These are phyloP conservation scores for Trichomonas tenax DNA, from an alignment of 208 protist genomes.

Conservation along the genomic window DNA sequence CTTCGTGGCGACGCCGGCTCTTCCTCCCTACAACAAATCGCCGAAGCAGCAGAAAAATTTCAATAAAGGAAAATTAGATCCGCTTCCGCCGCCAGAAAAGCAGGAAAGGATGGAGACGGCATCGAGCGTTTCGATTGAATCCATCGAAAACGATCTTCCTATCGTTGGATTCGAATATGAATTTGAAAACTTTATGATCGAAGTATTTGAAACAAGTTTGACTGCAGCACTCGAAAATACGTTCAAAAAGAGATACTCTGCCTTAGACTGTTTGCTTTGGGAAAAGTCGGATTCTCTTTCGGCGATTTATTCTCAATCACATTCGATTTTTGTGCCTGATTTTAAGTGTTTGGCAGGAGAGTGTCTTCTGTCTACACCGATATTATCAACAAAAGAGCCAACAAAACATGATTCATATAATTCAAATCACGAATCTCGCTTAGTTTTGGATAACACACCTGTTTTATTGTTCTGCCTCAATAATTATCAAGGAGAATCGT, in stretches of 20 bases:
- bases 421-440: not conserved
- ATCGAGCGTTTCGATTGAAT: not conserved
- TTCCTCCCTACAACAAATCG: not conserved
- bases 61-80: not conserved
- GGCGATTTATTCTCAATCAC: not conserved
- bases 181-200: not conserved
- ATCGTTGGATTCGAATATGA: not conserved
- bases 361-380: not conserved
- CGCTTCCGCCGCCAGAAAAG: not conserved
- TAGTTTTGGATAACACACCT: not conserved
- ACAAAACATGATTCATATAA: not conserved
- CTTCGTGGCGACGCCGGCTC: not conserved
- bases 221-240: not conserved
- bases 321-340: not conserved
- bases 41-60: not conserved
- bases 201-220: not conserved
- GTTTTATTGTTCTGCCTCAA: not conserved
- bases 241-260: not conserved
- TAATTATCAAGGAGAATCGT: not conserved
- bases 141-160: not conserved
- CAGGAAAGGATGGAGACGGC: not conserved
- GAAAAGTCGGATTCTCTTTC: not conserved
- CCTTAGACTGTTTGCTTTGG: not conserved
- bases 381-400: not conserved
- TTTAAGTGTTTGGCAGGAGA: not conserved